Percentiles rank a stretch among this genome's conserved stretches.
Evolutionary conservation across 179 eudicot species (phyloP).

Genomic region (Beta macrorhiza): DNA sequence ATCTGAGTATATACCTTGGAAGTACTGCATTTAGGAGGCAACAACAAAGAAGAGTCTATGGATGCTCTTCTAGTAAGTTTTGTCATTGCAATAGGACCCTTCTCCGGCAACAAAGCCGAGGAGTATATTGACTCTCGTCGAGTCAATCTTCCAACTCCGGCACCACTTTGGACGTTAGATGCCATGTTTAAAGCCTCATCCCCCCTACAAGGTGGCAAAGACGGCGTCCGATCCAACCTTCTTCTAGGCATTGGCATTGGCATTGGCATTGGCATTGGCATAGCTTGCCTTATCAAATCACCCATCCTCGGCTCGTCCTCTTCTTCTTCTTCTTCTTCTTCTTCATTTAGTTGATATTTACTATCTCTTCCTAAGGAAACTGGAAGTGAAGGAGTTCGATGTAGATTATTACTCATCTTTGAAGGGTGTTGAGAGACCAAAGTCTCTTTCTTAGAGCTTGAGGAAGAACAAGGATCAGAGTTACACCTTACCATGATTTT

Average conservation of each 20-base stretch:
- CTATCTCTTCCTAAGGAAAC: conserved; percentile 21
- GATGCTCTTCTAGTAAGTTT: conserved; percentile 72
- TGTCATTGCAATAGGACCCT: conserved; percentile 33
- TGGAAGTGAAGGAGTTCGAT: conserved; percentile 40
- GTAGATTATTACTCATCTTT: conserved; percentile 18
- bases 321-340: conserved; percentile 21
- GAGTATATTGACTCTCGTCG: conserved; percentile 21
- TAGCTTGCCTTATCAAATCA: conserved; percentile 46
- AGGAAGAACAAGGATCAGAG: conserved; percentile 43
- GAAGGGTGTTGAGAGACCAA: neutral
- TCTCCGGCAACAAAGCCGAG: conserved; percentile 26
- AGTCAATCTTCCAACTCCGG: conserved; percentile 1
- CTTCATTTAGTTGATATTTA: conserved; percentile 8
- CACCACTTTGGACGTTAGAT: conserved; percentile 7
- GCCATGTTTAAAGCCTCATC: conserved; percentile 4
- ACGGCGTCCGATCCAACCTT: conserved; percentile 38
- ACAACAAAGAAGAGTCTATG: conserved; percentile 39
- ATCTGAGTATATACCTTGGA: conserved; percentile 48
- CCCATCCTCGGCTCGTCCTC: conserved; percentile 44
- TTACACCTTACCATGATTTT: conserved; percentile 38
- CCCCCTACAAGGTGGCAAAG: conserved; percentile 47
- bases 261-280: conserved; percentile 25
- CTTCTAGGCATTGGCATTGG: neutral
- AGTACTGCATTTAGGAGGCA: conserved; percentile 47
- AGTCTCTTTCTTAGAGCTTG: conserved; percentile 25